phyloP scores from a whole-genome alignment of 352 stramenopile genomes.

The Peronosclerospora sorghi region DNA sequence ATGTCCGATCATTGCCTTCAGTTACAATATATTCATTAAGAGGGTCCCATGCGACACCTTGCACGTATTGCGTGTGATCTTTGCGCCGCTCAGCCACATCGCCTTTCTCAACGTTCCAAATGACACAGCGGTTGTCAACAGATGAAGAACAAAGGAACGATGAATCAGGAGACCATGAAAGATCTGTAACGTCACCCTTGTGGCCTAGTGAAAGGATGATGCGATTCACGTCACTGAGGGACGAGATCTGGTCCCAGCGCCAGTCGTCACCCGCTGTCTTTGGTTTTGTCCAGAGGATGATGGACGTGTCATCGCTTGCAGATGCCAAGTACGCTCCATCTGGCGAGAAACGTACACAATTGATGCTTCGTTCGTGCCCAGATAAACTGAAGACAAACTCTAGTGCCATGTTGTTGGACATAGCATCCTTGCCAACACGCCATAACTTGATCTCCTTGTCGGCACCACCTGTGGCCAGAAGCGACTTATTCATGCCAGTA shows the following conservation, averaged over 20 bases:
- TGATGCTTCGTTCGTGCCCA: slow-evolving; percentile 84
- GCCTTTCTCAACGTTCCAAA: slow-evolving; percentile 79
- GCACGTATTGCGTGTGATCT: slow-evolving; percentile 94
- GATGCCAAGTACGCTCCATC: slow-evolving; percentile 77
- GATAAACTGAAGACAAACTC: slow-evolving; percentile 79
- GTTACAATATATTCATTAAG: slow-evolving; percentile 90
- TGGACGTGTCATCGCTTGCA: slow-evolving; percentile 82
- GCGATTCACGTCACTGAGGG: slow-evolving; percentile 68
- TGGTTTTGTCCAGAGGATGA: slow-evolving; percentile 76
- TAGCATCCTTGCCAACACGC: slow-evolving; percentile 29
- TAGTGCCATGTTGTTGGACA: slow-evolving; percentile 16
- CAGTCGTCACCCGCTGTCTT: slow-evolving; percentile 62
- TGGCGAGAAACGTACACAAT: slow-evolving; percentile 88
- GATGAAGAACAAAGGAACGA: slow-evolving; percentile 85
- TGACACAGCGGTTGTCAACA: slow-evolving; percentile 87
- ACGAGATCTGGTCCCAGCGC: slow-evolving; percentile 68
- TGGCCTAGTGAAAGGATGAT: slow-evolving; percentile 67
- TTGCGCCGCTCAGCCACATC: slow-evolving; percentile 75
- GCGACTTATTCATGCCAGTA: background rate
- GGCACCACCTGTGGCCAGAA: slow-evolving; percentile 72
- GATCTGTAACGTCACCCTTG: slow-evolving; percentile 87
- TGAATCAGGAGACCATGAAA: slow-evolving; percentile 88
- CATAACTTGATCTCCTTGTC: slow-evolving; percentile 86
- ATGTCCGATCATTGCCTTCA: slow-evolving; percentile 90
- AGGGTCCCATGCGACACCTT: slow-evolving; percentile 93